phyloP scores from a whole-genome alignment of 495 filamentous ascomycete species.

The Chaetomium fimeti region DNA sequence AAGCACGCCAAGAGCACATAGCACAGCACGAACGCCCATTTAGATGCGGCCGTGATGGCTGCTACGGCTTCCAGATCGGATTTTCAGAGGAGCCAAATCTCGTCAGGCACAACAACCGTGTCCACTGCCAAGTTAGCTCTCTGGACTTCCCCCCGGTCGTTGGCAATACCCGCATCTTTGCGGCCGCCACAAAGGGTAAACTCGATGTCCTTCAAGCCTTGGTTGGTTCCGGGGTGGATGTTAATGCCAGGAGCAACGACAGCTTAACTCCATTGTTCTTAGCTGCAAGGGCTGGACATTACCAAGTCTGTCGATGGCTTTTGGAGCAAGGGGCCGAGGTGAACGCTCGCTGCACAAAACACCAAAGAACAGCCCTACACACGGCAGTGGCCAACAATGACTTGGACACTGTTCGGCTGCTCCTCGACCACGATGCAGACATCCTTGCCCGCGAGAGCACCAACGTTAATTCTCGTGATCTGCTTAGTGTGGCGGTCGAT shows the following conservation, averaged over 20 bases:
- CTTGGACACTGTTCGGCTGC: neutral
- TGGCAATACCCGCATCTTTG: neutral
- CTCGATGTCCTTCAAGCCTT: neutral
- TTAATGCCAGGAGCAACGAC: neutral
- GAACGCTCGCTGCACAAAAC: neutral
- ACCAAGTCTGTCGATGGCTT: neutral
- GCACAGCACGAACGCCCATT: slow-evolving; percentile 6
- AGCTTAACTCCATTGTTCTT: neutral
- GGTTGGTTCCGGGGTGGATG: neutral
- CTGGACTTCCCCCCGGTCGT: neutral
- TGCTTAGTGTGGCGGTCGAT: too few species aligned
- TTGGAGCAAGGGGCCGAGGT: slow-evolving; percentile 1
- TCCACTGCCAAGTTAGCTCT: neutral
- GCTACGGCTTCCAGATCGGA: neutral
- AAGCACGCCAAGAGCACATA: neutral
- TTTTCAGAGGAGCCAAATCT: neutral
- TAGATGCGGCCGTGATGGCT: neutral
- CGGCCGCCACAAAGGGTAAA: neutral
- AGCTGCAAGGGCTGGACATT: neutral
- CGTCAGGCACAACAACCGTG: neutral
- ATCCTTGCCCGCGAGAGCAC: too few species aligned
- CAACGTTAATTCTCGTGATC: too few species aligned
- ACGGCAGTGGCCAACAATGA: neutral
- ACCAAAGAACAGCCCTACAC: neutral
- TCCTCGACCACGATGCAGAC: neutral